These are phyloP conservation scores for Taiozyma sp. DNA, from an alignment of 1,139 yeast genomes.

Conservation along the genomic window DNA sequence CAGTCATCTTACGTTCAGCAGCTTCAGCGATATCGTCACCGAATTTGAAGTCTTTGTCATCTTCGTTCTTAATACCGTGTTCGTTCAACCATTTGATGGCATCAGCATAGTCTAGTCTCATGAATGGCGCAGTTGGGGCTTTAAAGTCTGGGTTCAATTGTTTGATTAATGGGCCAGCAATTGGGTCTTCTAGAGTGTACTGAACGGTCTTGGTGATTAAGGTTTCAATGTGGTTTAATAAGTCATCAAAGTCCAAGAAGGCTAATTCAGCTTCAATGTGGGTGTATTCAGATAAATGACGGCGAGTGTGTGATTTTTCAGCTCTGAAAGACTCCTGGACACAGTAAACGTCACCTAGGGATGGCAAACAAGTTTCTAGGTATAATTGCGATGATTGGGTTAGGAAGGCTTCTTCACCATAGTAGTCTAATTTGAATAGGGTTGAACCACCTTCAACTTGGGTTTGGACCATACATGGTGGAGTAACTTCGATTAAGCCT, in stretches of 20 bases:
- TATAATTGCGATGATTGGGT: constrained; percentile 98
- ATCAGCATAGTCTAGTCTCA: constrained; percentile 84
- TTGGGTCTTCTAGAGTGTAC: constrained; percentile 82
- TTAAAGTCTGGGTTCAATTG: constrained; percentile 90
- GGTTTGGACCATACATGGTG: constrained; percentile 99
- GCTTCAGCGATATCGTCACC: constrained; percentile 99
- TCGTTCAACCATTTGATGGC: constrained; percentile 97
- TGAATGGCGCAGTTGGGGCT: constrained; percentile 82
- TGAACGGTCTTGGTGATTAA: constrained; percentile 66
- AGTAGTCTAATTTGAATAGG: constrained; percentile 86
- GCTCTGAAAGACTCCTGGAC: constrained; percentile 99
- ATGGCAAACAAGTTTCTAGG: constrained; percentile 93
- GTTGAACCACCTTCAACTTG: constrained; percentile 99
- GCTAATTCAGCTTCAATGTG: constrained; percentile 95
- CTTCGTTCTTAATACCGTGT: constrained; percentile 90
- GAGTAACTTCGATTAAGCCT: constrained; percentile 85
- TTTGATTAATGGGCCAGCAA: constrained; percentile 83
- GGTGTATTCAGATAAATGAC: constrained; percentile 96
- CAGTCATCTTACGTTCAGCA: constrained; percentile 98
- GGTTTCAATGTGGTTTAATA: constrained; percentile 80
- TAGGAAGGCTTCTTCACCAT: constrained; percentile 94
- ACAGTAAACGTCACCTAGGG: constrained; percentile 96
- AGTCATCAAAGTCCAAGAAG: constrained; percentile 80
- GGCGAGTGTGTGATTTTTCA: constrained; percentile 97
- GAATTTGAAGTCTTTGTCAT: constrained; percentile 84